Percentiles rank a stretch among this genome's conserved stretches.
These are phyloP conservation scores for Brassica juncea DNA, from an alignment of 345 rosid genomes.

Conservation along the genomic window DNA sequence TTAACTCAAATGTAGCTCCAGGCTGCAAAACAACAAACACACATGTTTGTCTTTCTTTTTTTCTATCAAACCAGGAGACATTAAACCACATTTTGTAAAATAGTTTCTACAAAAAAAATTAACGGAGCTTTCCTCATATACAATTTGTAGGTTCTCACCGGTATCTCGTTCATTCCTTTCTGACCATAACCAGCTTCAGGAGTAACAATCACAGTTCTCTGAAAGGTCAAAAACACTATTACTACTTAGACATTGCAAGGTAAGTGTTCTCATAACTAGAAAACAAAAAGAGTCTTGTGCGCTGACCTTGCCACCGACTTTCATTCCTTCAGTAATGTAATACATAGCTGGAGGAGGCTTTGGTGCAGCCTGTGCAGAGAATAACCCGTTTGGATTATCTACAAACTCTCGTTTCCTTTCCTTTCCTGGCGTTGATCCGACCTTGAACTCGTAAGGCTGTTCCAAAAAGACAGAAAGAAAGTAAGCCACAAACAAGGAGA, in stretches of 20 bases:
- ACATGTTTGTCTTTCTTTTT: too few relatives aligned
- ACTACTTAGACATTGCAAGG: background rate
- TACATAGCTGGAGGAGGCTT: constrained; percentile 96
- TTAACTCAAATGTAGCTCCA: constrained; percentile 70
- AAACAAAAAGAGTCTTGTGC: background rate
- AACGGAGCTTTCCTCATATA: constrained; percentile 37
- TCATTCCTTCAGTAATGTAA: constrained; percentile 75
- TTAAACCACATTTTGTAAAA: background rate
- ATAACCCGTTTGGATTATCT: constrained; percentile 89
- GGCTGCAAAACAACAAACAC: constrained; percentile 55
- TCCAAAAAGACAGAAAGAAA: background rate
- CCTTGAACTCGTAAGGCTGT: constrained; percentile 86
- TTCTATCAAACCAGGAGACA: background rate
- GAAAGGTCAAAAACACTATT: constrained; percentile 20
- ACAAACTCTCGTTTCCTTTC: constrained; percentile 86
- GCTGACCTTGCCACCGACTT: constrained; percentile 82
- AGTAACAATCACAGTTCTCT: constrained; percentile 88
- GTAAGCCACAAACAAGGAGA: constrained; percentile 5
- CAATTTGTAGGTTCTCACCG: constrained; percentile 54
- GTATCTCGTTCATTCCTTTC: constrained; percentile 91
- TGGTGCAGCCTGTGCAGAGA: constrained; percentile 97
- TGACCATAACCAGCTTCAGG: constrained; percentile 83
- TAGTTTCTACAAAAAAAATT: background rate
- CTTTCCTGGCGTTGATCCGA: constrained; percentile 83
- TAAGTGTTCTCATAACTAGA: background rate